Base-by-base conservation (phyloP, 805 yeast species). In the Yamadazyma laniorum region DNA sequence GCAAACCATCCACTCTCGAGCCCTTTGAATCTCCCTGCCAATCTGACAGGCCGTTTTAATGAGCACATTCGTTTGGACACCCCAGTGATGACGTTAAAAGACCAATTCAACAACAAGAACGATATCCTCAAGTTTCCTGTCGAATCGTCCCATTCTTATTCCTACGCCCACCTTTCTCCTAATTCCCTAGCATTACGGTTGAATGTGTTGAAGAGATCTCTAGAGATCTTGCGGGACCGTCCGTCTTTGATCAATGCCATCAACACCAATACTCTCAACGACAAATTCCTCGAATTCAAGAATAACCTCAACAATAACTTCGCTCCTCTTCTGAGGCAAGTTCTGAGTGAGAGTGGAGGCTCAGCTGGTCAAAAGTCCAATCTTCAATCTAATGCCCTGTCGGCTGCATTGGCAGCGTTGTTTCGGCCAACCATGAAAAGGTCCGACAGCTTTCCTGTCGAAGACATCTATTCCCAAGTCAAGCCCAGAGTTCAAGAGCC, bases 131-230 rank as follows among this genome's bases (percentile, higher is more conserved):
- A 70, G 44, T 82, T 86, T 52, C 88, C 91, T 4, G 78, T 80
- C 18, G 89, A 84, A 49, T 84, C 93, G 9, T 77, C 93, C 1
- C 90, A 85, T 55, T 84, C 95, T 2, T 87, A 84, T 54, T 85
- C 95, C 0, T 87, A 87, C 56, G 87, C 93, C 3, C 85, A 84
- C 37, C 63, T 86, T 39, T 81, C 91, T 1, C 93, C 90, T 7
- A 84, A 85, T 54, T 82, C 95, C 1, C 59, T 87, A 39, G 86
- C 93, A 0, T 74, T 85, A 33, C 67, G 95, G 39, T 61, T 87
- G 43, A 80, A 80, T 39, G 89, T 85, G 12, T 65, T 87, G 49
- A 85, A 81, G 53, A 64, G 93, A 48, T 83, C 95, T 5, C 60
- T 87, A 37, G 88, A 86, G 55, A 82, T 86, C 29, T 62, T 87